phyloP scores from a whole-genome alignment of 192 early-diverging fungal genomes.

The Funneliformis mosseae region DNA sequence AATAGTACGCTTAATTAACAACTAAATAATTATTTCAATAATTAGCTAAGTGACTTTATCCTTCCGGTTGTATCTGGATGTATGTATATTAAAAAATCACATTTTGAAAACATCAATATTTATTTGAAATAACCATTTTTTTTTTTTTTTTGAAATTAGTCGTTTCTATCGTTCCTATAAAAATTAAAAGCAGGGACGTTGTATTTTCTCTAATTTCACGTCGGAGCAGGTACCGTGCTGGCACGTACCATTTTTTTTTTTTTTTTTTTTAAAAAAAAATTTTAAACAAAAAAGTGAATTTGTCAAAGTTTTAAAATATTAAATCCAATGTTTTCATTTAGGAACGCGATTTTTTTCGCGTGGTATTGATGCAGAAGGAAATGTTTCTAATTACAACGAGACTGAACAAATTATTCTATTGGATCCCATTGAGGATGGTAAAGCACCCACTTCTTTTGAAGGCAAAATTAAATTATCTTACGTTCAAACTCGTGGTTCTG shows the following conservation, averaged over 20 bases:
- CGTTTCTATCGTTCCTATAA: conserved; percentile 58
- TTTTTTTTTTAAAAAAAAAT: not conserved
- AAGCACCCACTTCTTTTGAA: conserved; percentile 38
- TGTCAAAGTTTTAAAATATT: too few relatives aligned
- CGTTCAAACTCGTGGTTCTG: conserved; percentile 94
- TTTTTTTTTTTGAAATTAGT: conserved; percentile 45
- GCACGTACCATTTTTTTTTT: conserved; percentile 37
- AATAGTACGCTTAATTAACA: not conserved
- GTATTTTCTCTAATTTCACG: conserved; percentile 84
- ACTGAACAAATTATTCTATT: conserved; percentile 90
- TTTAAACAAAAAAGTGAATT: too few relatives aligned
- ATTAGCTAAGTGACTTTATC: conserved; percentile 75
- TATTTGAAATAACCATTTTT: not conserved
- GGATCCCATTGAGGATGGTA: conserved; percentile 48
- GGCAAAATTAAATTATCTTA: conserved; percentile 65
- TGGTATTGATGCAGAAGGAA: conserved; percentile 87
- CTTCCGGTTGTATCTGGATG: conserved; percentile 91
- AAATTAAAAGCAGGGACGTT: conserved; percentile 70
- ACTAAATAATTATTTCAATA: not conserved
- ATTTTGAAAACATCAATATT: not conserved
- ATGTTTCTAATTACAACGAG: conserved; percentile 97
- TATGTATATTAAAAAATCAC: conserved; percentile 48
- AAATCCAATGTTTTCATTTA: not conserved
- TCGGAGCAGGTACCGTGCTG: conserved; percentile 77
- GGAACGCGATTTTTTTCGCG: conserved; percentile 87